phyloP scores from a whole-genome alignment of 257 asterid species.

The Lycium ferocissimum region DNA sequence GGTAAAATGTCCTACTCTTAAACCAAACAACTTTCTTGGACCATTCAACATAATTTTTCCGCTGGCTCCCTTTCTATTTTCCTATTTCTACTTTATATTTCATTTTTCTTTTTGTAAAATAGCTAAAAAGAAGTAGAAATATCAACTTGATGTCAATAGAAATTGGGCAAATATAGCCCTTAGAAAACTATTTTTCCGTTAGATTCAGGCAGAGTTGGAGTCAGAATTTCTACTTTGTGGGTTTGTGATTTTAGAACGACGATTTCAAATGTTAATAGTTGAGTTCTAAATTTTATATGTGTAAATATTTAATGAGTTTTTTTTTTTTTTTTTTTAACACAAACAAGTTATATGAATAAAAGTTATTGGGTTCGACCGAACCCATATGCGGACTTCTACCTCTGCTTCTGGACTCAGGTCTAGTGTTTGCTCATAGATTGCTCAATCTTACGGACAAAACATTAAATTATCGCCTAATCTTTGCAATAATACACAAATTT shows the following conservation, averaged over 20 bases:
- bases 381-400: not conserved
- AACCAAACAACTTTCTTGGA: constrained; percentile 1
- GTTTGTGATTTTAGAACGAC: not conserved
- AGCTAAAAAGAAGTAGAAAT: not conserved
- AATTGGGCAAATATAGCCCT: not conserved
- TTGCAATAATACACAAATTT: not conserved
- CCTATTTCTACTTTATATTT: not conserved
- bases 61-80: too few species aligned
- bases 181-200: not conserved
- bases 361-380: not conserved
- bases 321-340: not conserved
- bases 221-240: not conserved
- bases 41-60: not conserved
- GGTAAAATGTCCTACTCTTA: constrained; percentile 32
- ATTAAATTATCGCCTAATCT: not conserved
- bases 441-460: not conserved
- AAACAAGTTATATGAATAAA: not conserved
- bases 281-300: not conserved
- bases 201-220: not conserved
- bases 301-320: not conserved
- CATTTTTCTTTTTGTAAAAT: not conserved
- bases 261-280: too few species aligned
- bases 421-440: not conserved
- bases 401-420: accelerated
- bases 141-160: not conserved